A percentile compares a stretch with the other conserved stretches of the same genome.
phyloP scores from a whole-genome alignment of 176 grass and related monocot genomes.

The Bonia amplexicaulis region DNA sequence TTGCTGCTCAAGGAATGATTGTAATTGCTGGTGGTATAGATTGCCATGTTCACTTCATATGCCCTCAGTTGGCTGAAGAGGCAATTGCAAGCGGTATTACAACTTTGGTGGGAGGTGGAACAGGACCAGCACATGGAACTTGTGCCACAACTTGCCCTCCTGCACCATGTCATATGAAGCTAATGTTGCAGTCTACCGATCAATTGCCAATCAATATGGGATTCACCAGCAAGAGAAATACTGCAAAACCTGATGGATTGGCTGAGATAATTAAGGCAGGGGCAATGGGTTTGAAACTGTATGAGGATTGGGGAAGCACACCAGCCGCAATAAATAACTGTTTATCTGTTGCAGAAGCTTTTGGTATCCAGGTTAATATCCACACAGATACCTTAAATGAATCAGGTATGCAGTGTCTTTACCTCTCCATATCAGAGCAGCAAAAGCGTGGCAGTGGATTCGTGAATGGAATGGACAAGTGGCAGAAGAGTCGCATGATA shows the following conservation, averaged over 20 bases:
- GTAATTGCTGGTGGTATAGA: slow-evolving; percentile 93
- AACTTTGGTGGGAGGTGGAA: slow-evolving; percentile 89
- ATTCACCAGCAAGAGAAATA: slow-evolving; percentile 95
- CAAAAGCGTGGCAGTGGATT: too few relatives aligned
- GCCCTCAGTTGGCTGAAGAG: slow-evolving; percentile 76
- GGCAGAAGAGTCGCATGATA: too few relatives aligned
- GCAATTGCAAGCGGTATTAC: slow-evolving; percentile 96
- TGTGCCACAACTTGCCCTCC: slow-evolving; percentile 93
- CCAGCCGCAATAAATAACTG: slow-evolving; percentile 81
- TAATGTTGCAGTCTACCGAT: slow-evolving; percentile 94
- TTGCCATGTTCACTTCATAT: slow-evolving; percentile 98
- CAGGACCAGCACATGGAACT: slow-evolving; percentile 93
- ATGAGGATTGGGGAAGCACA: slow-evolving; percentile 97
- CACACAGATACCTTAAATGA: too few relatives aligned
- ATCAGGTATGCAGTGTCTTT: too few relatives aligned
- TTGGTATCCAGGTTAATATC: slow-evolving; percentile 66
- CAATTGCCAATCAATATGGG: slow-evolving; percentile 84
- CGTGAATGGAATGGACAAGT: too few relatives aligned
- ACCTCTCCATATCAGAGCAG: too few relatives aligned
- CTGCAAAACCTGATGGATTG: slow-evolving; percentile 80
- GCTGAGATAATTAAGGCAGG: slow-evolving; percentile 85
- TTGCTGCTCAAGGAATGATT: slow-evolving; percentile 91
- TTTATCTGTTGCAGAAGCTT: slow-evolving; percentile 79
- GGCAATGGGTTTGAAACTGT: slow-evolving; percentile 91
- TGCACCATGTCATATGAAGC: slow-evolving; percentile 76